phyloP scores from a whole-genome alignment of 1,284 basidiomycete genomes.

The Veloboletus limbatus region DNA sequence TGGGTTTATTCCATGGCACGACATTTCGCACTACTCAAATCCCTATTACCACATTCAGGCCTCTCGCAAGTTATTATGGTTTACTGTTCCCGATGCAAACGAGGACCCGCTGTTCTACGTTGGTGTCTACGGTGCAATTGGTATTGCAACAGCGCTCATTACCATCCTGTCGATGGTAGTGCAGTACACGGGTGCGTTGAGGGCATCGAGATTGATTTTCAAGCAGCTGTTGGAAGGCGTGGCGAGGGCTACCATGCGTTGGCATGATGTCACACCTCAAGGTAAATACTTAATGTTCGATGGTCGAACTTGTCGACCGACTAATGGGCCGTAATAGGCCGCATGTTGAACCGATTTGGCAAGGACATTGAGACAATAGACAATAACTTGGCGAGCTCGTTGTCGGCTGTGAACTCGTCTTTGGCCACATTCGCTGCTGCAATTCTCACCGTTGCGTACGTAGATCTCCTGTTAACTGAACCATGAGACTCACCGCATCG shows the following conservation, averaged over 20 bases:
- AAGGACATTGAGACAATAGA: slow-evolving; percentile 53
- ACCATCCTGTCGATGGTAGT: slow-evolving; percentile 36
- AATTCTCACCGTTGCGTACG: slow-evolving; percentile 33
- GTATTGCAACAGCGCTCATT: slow-evolving; percentile 38
- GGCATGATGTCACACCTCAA: slow-evolving; percentile 50
- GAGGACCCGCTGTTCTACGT: slow-evolving; percentile 52
- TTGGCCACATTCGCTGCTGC: slow-evolving; percentile 63
- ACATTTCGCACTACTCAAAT: slow-evolving; percentile 13
- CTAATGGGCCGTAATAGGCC: slow-evolving; percentile 32
- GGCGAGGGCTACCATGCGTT: slow-evolving; percentile 52
- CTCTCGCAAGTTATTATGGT: slow-evolving; percentile 18
- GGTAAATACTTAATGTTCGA: slow-evolving; percentile 21
- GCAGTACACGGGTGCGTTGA: slow-evolving; percentile 48
- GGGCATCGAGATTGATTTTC: slow-evolving; percentile 47
- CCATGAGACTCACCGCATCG: neutral
- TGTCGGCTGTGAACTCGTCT: slow-evolving; percentile 72
- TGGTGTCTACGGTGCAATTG: slow-evolving; percentile 45
- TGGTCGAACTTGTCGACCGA: neutral
- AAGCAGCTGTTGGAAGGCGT: slow-evolving; percentile 41
- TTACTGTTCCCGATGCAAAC: slow-evolving; percentile 41
- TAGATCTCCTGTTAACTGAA: neutral
- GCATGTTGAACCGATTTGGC: slow-evolving; percentile 53
- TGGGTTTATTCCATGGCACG: slow-evolving; percentile 19
- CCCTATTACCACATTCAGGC: slow-evolving; percentile 17
- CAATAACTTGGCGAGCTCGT: slow-evolving; percentile 42